Evolutionary conservation across 2,329 filamentous ascomycete genomes (phyloP), one percentile per base, ranked within the genome.

Genomic region (Fusarium fracticaudum): DNA sequence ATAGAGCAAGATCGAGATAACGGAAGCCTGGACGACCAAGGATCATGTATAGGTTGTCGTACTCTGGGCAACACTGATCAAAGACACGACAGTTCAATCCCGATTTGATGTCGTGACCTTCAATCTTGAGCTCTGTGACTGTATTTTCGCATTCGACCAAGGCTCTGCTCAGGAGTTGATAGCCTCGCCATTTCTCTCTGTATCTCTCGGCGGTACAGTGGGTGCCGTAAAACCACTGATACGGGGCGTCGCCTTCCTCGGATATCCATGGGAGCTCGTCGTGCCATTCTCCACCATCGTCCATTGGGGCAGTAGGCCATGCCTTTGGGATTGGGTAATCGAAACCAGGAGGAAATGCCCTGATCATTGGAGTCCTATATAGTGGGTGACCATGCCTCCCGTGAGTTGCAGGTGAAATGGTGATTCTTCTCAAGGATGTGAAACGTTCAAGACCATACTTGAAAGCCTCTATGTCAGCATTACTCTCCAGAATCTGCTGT

Each of bases 361-460:
- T 67, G 8, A 67, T 67, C 51, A 67, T 67, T 5, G 62, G 64
- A 10, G 62, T 67, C 1, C 6, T 40, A 14, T 41, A 33, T 12
- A 67, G 37, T 4, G 64, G 62, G 4, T 45, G 22, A 0, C 29
- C 17, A 18, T 31, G 8, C 5, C 45, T 29, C 18, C 64, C 51
- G 17, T 67, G 64, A 2, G 51, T 37, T 8, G 45, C 24, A 10
- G 62, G 64, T 29, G 64, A 41, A 5, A 60, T 14, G 2, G 62
- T 60, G 1, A 67, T 22, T 24, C 45, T 20, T 11, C 24, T 47
- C 0, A 67, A 29, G 10, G 24, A 20, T 8, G 35, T 41, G 17
- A 68, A 68, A 11, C 22, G 65, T 5, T 3, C 3, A 5, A 67
- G 35, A 8, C 45, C 45, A 47, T 67, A 11, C 4, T 67, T 53